Conservation (phyloP, 768 basidiomycete genomes). For the Mycena polygramma region DNA sequence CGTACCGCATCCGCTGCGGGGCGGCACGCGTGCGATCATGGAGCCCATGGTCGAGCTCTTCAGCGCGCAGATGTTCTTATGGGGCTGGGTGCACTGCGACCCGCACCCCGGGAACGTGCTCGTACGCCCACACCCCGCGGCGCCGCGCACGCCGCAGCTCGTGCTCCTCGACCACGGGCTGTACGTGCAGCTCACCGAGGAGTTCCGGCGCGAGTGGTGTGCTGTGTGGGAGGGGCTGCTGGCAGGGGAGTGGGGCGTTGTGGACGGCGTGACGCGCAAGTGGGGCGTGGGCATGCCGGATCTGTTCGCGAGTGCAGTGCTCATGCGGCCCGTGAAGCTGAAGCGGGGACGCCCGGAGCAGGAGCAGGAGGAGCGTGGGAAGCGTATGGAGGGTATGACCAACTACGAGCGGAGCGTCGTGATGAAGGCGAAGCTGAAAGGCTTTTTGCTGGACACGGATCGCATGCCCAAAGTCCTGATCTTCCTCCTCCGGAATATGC, state of each 20-base stretch:
- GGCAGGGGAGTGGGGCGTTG: slow-evolving; percentile 64
- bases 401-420: slow-evolving; percentile 77
- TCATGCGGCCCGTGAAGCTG: slow-evolving; percentile 72
- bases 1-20: slow-evolving; percentile 60
- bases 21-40: slow-evolving; percentile 79
- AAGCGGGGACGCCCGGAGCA: slow-evolving; percentile 49
- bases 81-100: slow-evolving; percentile 91
- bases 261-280: slow-evolving; percentile 62
- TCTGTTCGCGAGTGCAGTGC: slow-evolving; percentile 78
- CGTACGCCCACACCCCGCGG: slow-evolving; percentile 69
- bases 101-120: slow-evolving; percentile 85
- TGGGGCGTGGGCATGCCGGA: slow-evolving; percentile 84
- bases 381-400: slow-evolving; percentile 53
- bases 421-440: slow-evolving; percentile 77
- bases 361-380: slow-evolving; percentile 42
- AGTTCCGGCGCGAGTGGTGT: slow-evolving; percentile 83
- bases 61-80: slow-evolving; percentile 91
- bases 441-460: slow-evolving; percentile 80
- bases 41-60: slow-evolving; percentile 90
- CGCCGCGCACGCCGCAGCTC: slow-evolving; percentile 66
- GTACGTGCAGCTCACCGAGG: slow-evolving; percentile 78
- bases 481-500: slow-evolving; percentile 84
- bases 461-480: slow-evolving; percentile 83
- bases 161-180: slow-evolving; percentile 95
- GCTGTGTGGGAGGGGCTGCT: slow-evolving; percentile 79